Conservation (phyloP, 768 basidiomycete species). For the Collybia sordida region DNA sequence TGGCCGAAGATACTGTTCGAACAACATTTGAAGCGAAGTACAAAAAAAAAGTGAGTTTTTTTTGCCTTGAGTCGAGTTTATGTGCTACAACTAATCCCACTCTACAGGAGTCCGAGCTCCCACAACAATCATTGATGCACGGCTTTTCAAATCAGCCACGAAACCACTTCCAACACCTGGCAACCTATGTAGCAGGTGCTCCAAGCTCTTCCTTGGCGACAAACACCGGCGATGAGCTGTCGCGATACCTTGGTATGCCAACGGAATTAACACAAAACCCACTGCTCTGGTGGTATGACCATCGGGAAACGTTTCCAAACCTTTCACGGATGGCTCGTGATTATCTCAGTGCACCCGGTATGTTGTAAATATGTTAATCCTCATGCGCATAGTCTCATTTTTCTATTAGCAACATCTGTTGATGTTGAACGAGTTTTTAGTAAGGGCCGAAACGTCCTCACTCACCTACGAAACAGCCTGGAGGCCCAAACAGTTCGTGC, state of each 20-base stretch:
- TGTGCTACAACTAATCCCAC: background rate
- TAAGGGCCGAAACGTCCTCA: constrained; percentile 2
- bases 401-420: constrained; percentile 4
- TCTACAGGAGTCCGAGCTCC: background rate
- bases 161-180: constrained; percentile 17
- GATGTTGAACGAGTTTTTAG: constrained; percentile 10
- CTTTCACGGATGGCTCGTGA: constrained; percentile 31
- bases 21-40: constrained; percentile 15
- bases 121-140: constrained; percentile 30
- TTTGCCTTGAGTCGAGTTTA: background rate
- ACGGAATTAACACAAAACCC: constrained; percentile 20
- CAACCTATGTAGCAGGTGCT: no score
- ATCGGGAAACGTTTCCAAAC: constrained; percentile 16
- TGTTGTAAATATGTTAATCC: background rate
- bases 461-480: constrained; percentile 2
- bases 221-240: constrained; percentile 27
- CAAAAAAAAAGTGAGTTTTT: background rate
- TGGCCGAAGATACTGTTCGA: constrained; percentile 14
- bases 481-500: constrained; percentile 20
- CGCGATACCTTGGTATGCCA: constrained; percentile 26
- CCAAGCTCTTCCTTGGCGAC: no score
- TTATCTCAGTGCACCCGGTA: constrained; percentile 25
- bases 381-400: background rate
- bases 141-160: no score
- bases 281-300: constrained; percentile 30